Conservation (phyloP, 2,329 filamentous ascomycete species). For the Cephalotrichum gorgonifer region DNA sequence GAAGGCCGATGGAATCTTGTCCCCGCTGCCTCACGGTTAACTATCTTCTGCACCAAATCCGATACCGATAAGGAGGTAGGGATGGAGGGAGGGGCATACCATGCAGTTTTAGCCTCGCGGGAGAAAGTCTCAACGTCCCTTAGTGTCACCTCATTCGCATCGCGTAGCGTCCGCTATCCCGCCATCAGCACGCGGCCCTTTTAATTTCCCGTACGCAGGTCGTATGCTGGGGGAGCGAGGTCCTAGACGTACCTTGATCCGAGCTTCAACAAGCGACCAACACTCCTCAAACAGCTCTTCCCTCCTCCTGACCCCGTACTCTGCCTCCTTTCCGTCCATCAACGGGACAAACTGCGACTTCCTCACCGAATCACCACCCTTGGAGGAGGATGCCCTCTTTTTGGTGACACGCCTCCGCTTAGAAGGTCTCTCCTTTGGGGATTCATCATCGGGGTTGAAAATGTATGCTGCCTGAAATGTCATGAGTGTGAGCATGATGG, state of each 20-base stretch:
- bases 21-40: slow-evolving; percentile 15
- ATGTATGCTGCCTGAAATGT: slow-evolving; percentile 54
- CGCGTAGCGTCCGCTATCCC: slow-evolving; percentile 41
- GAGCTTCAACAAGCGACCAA: slow-evolving; percentile 54
- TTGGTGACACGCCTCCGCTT: slow-evolving; percentile 48
- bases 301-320: slow-evolving; percentile 39
- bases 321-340: slow-evolving; percentile 42
- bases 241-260: slow-evolving; percentile 35
- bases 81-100: slow-evolving; percentile 14
- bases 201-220: background rate
- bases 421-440: slow-evolving; percentile 27
- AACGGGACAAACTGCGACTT: slow-evolving; percentile 36
- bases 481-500: background rate
- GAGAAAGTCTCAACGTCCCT: slow-evolving; percentile 49
- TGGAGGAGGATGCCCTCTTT: slow-evolving; percentile 14
- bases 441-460: slow-evolving; percentile 39
- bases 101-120: slow-evolving; percentile 20
- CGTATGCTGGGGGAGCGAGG: too few relatives aligned
- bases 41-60: too few relatives aligned
- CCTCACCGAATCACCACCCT: slow-evolving; percentile 4
- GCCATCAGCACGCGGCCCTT: background rate
- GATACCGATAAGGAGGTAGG: background rate
- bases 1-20: slow-evolving; percentile 57
- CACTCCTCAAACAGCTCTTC: slow-evolving; percentile 48
- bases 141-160: slow-evolving; percentile 51